Percentiles rank a stretch among this genome's conserved stretches.
phyloP scores from a whole-genome alignment of 768 basidiomycete species.

The Trametes villosa region DNA sequence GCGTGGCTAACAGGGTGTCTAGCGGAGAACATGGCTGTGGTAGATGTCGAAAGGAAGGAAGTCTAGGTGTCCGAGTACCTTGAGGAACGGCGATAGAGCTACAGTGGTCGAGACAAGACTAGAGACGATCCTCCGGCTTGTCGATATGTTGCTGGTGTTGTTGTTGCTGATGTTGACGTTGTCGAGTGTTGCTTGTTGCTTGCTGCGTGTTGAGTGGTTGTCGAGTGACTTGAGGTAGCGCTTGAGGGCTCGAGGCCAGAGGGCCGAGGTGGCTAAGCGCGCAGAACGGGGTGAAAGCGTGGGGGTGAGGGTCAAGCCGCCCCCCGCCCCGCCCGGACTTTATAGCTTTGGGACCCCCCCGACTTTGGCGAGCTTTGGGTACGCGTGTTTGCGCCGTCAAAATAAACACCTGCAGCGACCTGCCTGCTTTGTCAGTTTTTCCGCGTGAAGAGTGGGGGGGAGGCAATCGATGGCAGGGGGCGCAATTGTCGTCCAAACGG shows the following conservation, averaged over 20 bases:
- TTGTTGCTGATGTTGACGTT: background rate
- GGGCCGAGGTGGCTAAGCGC: too few species aligned
- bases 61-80: background rate
- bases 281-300: too few species aligned
- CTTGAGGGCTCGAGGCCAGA: too few species aligned
- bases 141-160: background rate
- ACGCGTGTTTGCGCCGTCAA: background rate
- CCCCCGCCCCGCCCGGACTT: too few species aligned
- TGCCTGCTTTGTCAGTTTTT: slow-evolving; percentile 6
- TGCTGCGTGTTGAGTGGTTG: too few species aligned
- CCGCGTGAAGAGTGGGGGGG: background rate
- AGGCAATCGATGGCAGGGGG: background rate
- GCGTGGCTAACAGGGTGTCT: background rate
- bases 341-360: background rate
- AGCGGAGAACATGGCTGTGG: background rate
- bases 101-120: background rate
- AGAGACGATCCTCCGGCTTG: too few species aligned
- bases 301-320: too few species aligned
- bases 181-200: background rate
- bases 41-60: background rate
- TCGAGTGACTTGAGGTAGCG: too few species aligned
- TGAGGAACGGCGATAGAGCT: slow-evolving; percentile 3
- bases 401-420: background rate
- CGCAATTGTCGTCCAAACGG: background rate
- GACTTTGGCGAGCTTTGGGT: too few species aligned